phyloP scores from a whole-genome alignment of 495 filamentous ascomycete species.

The Cairneyella variabilis region DNA sequence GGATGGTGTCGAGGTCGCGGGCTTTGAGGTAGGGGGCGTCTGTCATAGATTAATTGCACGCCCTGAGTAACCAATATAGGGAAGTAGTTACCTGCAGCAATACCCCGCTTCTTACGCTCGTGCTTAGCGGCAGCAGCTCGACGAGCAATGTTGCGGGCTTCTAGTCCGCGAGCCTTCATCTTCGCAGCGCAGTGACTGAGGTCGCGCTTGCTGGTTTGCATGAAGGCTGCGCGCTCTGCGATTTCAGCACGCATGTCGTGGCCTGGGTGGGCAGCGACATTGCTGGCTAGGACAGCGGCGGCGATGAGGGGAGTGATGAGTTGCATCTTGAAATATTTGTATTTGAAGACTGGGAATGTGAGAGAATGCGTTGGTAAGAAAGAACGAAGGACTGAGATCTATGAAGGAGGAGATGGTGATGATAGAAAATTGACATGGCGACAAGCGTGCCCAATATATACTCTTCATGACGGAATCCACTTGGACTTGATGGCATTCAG shows the following conservation, averaged over 20 bases:
- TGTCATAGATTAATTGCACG: neutral
- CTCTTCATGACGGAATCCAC: no score
- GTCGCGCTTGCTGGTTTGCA: conserved; percentile 33
- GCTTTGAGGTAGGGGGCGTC: conserved; percentile 28
- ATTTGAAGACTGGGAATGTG: neutral
- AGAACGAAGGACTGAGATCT: no score
- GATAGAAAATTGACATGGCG: neutral
- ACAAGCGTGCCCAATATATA: no score
- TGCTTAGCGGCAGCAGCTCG: conserved; percentile 30
- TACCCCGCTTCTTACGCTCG: conserved; percentile 30
- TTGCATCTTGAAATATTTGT: conserved; percentile 7
- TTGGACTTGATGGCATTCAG: no score
- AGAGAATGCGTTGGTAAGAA: neutral
- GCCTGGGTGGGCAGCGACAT: conserved; percentile 35
- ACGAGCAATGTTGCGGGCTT: conserved; percentile 32
- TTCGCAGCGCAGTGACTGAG: conserved; percentile 36
- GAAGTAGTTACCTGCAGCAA: conserved; percentile 5
- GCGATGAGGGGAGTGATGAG: conserved; percentile 7
- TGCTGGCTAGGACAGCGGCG: conserved; percentile 3
- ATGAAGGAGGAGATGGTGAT: no score
- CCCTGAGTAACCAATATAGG: neutral
- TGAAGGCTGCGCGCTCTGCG: conserved; percentile 36
- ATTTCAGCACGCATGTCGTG: conserved; percentile 40
- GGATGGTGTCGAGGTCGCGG: conserved; percentile 29
- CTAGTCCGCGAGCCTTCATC: conserved; percentile 37